phyloP scores from a whole-genome alignment of 257 asterid genomes.

The Solanum pinnatisectum region DNA sequence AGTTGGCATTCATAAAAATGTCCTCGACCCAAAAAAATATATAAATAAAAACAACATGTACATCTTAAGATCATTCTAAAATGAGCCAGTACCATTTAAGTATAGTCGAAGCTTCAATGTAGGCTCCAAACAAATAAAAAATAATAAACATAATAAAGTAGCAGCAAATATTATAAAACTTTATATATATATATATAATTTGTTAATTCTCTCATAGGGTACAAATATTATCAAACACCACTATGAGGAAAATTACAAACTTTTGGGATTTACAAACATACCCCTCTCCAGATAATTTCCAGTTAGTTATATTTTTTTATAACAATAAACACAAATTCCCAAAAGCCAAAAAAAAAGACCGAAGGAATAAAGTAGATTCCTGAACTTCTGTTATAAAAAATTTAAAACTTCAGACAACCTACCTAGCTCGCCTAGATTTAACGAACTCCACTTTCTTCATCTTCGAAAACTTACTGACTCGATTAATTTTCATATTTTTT shows the following conservation, averaged over 20 bases:
- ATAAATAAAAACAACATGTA: not conserved
- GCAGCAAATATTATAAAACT: not conserved
- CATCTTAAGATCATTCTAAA: not conserved
- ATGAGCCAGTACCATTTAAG: too few species aligned
- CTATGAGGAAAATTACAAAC: conserved; percentile 5
- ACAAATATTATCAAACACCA: not conserved
- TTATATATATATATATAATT: not conserved
- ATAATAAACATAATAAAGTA: not conserved
- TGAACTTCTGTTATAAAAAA: not conserved
- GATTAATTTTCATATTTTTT: not conserved
- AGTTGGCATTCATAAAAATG: not conserved
- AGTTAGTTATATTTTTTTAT: not conserved
- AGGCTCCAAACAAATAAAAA: not conserved
- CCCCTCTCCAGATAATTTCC: not conserved
- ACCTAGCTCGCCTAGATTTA: not conserved
- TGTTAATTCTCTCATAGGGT: not conserved
- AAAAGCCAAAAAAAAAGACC: not conserved
- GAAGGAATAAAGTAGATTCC: not conserved
- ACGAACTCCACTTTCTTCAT: not conserved
- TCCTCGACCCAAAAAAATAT: not conserved
- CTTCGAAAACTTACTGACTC: accelerated
- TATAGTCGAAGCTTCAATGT: not conserved
- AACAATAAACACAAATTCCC: not conserved
- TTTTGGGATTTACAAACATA: not conserved
- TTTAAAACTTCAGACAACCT: not conserved